A percentile compares a stretch with the other conserved stretches of the same genome.
These are phyloP conservation scores for Phaeotremella skinneri DNA, from an alignment of 768 basidiomycete species.

Conservation along the genomic window DNA sequence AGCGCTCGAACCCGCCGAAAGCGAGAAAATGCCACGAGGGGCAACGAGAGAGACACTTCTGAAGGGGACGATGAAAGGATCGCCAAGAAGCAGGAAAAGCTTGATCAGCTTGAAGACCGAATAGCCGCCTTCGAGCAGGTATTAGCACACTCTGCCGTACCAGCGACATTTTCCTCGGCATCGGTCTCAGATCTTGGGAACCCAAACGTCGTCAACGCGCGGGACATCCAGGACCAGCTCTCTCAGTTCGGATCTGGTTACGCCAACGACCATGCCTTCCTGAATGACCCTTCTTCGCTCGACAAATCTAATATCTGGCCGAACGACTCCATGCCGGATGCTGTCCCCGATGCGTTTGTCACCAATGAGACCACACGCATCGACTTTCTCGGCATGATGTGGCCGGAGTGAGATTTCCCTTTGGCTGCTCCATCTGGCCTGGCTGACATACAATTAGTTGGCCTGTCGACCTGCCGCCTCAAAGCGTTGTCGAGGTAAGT, in stretches of 20 bases:
- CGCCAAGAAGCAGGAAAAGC: slow-evolving; percentile 25
- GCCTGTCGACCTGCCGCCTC: slow-evolving; percentile 35
- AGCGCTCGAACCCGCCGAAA: slow-evolving; percentile 19
- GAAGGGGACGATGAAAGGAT: slow-evolving; percentile 9
- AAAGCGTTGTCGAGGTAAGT: slow-evolving; percentile 37
- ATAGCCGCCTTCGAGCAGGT: slow-evolving; percentile 17
- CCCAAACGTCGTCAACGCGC: not conserved
- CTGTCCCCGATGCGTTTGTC: not conserved
- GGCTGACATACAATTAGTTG: slow-evolving; percentile 21
- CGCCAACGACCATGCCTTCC: not conserved
- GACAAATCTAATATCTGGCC: not conserved
- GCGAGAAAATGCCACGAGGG: slow-evolving; percentile 12
- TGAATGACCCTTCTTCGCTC: not conserved
- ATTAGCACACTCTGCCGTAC: not conserved
- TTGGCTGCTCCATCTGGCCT: not conserved
- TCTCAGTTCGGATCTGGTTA: not conserved
- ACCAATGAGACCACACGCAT: not conserved
- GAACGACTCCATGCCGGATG: not conserved
- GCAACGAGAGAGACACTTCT: not conserved
- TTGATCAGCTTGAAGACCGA: slow-evolving; percentile 26
- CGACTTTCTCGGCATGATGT: slow-evolving; percentile 23
- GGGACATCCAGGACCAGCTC: too few relatives aligned
- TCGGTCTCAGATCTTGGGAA: not conserved
- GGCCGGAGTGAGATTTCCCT: slow-evolving; percentile 32
- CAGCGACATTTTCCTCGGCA: not conserved